Conservation (phyloP, 257 asterid species). For the Paulownia fortunei region DNA sequence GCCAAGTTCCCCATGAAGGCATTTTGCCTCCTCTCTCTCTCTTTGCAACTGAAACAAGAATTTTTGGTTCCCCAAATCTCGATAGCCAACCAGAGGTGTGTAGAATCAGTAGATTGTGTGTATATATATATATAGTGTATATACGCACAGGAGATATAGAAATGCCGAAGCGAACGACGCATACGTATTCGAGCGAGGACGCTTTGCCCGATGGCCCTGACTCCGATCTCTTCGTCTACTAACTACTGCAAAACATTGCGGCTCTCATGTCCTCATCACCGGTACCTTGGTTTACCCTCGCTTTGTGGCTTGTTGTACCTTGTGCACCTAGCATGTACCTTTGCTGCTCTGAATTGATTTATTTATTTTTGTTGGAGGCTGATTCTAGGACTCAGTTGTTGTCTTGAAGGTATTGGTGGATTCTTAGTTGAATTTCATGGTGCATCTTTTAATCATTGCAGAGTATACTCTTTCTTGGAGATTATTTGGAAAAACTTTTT, state of each 20-base stretch:
- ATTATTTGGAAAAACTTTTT: not conserved
- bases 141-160: not conserved
- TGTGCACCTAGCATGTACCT: not conserved
- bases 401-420: not conserved
- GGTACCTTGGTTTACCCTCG: conserved; percentile 57
- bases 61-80: not conserved
- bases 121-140: too few relatives aligned
- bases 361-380: not conserved
- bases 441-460: not conserved
- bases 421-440: not conserved
- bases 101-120: too few relatives aligned
- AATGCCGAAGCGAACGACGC: conserved; percentile 99
- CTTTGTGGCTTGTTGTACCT: not conserved
- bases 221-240: conserved; percentile 94
- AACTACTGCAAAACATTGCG: conserved; percentile 97
- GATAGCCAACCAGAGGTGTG: not conserved
- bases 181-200: conserved; percentile 96
- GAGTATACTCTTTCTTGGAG: not conserved
- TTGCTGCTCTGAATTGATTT: not conserved
- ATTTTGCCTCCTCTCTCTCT: not conserved
- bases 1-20: not conserved
- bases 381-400: too few relatives aligned
- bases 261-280: conserved; percentile 95
- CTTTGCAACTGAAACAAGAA: not conserved
- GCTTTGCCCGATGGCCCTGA: conserved; percentile 88